phyloP scores from a whole-genome alignment of 2,329 filamentous ascomycete genomes.

The Fusarium nematophilum region DNA sequence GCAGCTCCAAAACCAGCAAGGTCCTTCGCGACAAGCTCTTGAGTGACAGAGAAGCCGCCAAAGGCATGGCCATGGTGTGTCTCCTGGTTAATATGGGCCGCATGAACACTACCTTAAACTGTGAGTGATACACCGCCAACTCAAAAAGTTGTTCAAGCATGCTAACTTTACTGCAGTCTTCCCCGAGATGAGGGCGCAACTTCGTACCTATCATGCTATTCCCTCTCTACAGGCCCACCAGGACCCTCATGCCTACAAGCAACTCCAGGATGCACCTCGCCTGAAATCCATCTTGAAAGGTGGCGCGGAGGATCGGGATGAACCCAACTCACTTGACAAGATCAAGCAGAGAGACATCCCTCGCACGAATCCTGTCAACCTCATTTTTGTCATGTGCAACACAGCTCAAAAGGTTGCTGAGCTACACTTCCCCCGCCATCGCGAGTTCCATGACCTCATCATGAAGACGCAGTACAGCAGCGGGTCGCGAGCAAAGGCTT shows the following conservation, averaged over 20 bases:
- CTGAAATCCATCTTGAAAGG: slow-evolving; percentile 98
- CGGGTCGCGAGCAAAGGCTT: slow-evolving; percentile 83
- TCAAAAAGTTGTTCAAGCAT: background rate
- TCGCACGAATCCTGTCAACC: slow-evolving; percentile 95
- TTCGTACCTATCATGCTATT: slow-evolving; percentile 97
- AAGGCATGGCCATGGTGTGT: slow-evolving; percentile 99
- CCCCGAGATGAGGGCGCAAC: slow-evolving; percentile 97
- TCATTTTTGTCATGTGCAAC: slow-evolving; percentile 94
- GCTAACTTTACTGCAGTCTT: slow-evolving; percentile 75
- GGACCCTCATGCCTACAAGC: slow-evolving; percentile 96
- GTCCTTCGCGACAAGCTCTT: slow-evolving; percentile 96
- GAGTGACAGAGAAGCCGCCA: slow-evolving; percentile 89
- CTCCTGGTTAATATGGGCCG: slow-evolving; percentile 95
- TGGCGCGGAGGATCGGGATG: slow-evolving; percentile 87
- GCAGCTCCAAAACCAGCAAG: slow-evolving; percentile 99
- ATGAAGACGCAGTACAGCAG: slow-evolving; percentile 90
- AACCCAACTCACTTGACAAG: slow-evolving; percentile 85
- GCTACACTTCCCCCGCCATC: slow-evolving; percentile 84
- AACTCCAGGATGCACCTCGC: slow-evolving; percentile 94
- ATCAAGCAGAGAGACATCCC: slow-evolving; percentile 74
- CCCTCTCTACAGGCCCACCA: slow-evolving; percentile 95
- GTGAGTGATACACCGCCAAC: slow-evolving; percentile 61
- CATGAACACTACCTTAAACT: slow-evolving; percentile 99
- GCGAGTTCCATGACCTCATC: slow-evolving; percentile 96
- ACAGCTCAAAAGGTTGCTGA: slow-evolving; percentile 93